A percentile compares a stretch with the other conserved stretches of the same genome.
Evolutionary conservation across 257 asterid species (phyloP).

Genomic region (Solanum etuberosum): DNA sequence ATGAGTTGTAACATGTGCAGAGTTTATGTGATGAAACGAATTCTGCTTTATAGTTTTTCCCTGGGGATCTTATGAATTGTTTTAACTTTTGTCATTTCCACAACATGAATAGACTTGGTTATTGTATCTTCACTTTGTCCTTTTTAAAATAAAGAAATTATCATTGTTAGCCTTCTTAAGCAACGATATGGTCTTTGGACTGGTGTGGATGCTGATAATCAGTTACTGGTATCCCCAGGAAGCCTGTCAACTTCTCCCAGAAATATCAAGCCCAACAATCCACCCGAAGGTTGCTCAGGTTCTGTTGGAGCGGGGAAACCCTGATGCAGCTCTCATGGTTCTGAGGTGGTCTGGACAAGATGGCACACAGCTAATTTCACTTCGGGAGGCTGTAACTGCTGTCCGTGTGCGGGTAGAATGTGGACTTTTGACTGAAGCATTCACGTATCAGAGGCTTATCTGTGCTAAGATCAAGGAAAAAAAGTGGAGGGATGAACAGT

Average conservation of each 20-base stretch:
- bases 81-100: background rate
- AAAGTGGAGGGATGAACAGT: constrained; percentile 24
- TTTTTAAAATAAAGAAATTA: background rate
- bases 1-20: background rate
- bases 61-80: background rate
- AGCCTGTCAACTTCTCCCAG: constrained; percentile 82
- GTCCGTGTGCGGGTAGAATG: constrained; percentile 83
- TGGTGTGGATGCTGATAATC: background rate
- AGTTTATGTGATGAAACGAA: background rate
- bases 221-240: constrained; percentile 37
- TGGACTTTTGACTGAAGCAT: constrained; percentile 93
- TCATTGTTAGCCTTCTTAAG: background rate
- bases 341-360: constrained; percentile 89
- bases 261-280: constrained; percentile 57
- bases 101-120: background rate
- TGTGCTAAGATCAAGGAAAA: constrained; percentile 57
- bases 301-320: constrained; percentile 77
- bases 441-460: constrained; percentile 76
- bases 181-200: background rate
- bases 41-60: background rate
- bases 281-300: constrained; percentile 82
- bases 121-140: background rate
- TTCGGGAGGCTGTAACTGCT: constrained; percentile 75
- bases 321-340: constrained; percentile 92
- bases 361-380: constrained; percentile 47